Percentiles rank a stretch among this genome's conserved stretches.
Evolutionary conservation across 768 basidiomycete genomes (phyloP).

Genomic region (Amanita inopinata): DNA sequence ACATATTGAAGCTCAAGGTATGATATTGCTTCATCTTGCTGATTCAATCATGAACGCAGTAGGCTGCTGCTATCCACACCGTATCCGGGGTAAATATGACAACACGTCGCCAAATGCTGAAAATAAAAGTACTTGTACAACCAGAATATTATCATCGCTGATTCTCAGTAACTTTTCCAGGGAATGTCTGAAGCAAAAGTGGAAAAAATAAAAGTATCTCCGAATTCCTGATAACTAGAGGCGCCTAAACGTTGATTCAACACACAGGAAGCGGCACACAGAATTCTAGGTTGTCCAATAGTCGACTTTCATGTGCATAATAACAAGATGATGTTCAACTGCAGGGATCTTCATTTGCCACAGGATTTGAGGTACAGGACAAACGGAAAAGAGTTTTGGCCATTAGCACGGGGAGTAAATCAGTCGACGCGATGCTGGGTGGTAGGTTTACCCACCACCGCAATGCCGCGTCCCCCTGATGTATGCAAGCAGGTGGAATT

Average conservation of each 20-base stretch:
- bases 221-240: background rate
- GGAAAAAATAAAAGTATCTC: slow-evolving; percentile 81
- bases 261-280: slow-evolving; percentile 83
- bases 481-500: slow-evolving; percentile 53
- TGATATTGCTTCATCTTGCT: slow-evolving; percentile 14
- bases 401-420: slow-evolving; percentile 93
- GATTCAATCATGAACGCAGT: slow-evolving; percentile 10
- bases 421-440: slow-evolving; percentile 81
- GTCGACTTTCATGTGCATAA: background rate
- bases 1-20: slow-evolving; percentile 89
- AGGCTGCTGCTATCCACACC: slow-evolving; percentile 78
- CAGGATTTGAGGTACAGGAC: slow-evolving; percentile 86
- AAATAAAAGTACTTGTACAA: slow-evolving; percentile 67
- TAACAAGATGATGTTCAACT: background rate
- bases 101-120: slow-evolving; percentile 78
- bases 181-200: slow-evolving; percentile 97
- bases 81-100: slow-evolving; percentile 88
- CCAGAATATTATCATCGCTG: slow-evolving; percentile 14
- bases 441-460: slow-evolving; percentile 35
- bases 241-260: background rate
- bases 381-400: slow-evolving; percentile 66
- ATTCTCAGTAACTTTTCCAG: slow-evolving; percentile 31
- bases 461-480: background rate
- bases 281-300: slow-evolving; percentile 52
- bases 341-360: slow-evolving; percentile 86